Conservation (phyloP, 768 basidiomycete species). For the Boletus rubroflammeus region DNA sequence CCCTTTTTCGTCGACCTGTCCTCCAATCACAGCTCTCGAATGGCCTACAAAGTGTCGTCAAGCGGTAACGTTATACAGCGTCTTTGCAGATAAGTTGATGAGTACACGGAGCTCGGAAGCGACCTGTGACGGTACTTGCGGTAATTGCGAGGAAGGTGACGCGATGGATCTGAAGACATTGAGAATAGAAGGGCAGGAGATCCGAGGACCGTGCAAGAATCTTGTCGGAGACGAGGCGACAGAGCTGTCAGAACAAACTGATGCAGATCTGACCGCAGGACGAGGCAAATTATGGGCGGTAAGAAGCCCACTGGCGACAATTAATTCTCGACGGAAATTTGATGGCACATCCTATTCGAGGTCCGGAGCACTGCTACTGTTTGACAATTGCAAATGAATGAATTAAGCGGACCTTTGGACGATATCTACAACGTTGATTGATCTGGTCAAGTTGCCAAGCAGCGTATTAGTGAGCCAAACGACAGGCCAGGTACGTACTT, state of each 20-base stretch:
- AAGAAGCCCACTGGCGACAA: constrained; percentile 4
- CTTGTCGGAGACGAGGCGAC: constrained; percentile 51
- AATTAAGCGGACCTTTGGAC: neutral
- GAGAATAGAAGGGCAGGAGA: constrained; percentile 52
- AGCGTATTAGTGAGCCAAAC: neutral
- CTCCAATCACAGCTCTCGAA: too few species aligned
- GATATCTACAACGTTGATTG: neutral
- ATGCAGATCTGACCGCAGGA: neutral
- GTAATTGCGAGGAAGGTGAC: constrained; percentile 51
- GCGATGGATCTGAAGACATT: constrained; percentile 51
- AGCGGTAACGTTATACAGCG: too few species aligned
- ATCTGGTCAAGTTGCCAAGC: neutral
- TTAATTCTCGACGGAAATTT: constrained; percentile 1
- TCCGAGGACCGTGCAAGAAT: constrained; percentile 45
- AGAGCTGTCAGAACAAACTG: constrained; percentile 37
- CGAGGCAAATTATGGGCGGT: neutral
- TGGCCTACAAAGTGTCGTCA: too few species aligned
- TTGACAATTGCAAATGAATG: neutral
- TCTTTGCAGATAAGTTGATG: too few species aligned
- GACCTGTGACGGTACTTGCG: too few species aligned
- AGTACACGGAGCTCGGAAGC: constrained; percentile 35
- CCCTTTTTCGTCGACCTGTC: too few species aligned
- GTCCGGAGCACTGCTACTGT: neutral
- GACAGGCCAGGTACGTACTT: neutral
- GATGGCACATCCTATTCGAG: neutral